Conservation (phyloP, 176 grass and related monocot genomes). For the Lolium multiflorum region DNA sequence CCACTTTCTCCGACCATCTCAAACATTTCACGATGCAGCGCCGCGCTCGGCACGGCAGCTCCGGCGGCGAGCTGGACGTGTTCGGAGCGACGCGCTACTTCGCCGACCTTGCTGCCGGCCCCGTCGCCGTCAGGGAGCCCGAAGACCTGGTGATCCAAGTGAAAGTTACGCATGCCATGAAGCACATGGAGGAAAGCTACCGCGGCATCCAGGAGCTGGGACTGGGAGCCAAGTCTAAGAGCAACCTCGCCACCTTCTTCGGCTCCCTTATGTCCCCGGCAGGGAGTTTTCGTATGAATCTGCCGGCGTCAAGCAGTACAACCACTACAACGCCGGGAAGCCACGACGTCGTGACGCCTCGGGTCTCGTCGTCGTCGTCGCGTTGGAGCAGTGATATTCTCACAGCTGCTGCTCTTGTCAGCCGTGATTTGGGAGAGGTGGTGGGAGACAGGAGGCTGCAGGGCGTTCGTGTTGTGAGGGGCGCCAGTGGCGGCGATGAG, state of each 20-base stretch:
- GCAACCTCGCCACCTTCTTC: conserved; percentile 29
- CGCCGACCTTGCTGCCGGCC: not conserved
- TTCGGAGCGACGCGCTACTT: conserved; percentile 61
- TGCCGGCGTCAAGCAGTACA: not conserved
- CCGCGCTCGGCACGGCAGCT: conserved; percentile 7
- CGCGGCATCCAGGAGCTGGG: not conserved
- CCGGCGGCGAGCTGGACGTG: conserved; percentile 63
- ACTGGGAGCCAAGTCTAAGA: conserved; percentile 12
- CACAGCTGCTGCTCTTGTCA: not conserved
- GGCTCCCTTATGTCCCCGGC: not conserved
- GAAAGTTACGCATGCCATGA: not conserved
- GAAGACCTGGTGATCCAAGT: not conserved
- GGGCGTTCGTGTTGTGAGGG: conserved; percentile 42
- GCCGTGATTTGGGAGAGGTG: conserved; percentile 25
- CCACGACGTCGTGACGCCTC: not conserved
- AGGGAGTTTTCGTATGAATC: conserved; percentile 17
- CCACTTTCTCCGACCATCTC: not conserved
- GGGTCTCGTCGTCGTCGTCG: not conserved
- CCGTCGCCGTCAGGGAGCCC: not conserved
- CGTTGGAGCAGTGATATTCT: not conserved
- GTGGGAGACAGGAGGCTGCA: conserved; percentile 49
- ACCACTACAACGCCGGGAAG: not conserved
- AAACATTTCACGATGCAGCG: conserved; percentile 24
- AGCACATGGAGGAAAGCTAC: conserved; percentile 12
- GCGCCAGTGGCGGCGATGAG: conserved; percentile 16